Evolutionary conservation across 306 rosid species (phyloP).

Genomic region (Cucurbita moschata): DNA sequence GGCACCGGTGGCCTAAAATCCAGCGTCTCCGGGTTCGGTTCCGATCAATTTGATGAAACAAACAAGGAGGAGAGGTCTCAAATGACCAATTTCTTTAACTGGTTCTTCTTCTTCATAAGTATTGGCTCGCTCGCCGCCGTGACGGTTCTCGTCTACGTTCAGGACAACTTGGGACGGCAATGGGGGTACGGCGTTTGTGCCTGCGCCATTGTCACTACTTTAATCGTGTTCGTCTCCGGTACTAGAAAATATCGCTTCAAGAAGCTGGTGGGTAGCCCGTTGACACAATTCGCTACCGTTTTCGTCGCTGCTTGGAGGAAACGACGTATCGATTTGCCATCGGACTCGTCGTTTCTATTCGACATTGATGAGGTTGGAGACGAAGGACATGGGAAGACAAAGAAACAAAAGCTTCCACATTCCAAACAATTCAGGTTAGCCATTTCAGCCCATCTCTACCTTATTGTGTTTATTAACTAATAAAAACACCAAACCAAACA

Average conservation of each 20-base stretch:
- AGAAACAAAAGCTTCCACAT: constrained; percentile 52
- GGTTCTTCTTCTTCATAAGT: constrained; percentile 92
- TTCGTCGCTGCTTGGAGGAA: constrained; percentile 57
- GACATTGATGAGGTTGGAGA: constrained; percentile 23
- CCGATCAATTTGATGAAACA: constrained; percentile 73
- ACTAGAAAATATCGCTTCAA: constrained; percentile 56
- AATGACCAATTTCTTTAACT: constrained; percentile 58
- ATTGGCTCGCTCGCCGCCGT: constrained; percentile 56
- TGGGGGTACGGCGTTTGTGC: constrained; percentile 88
- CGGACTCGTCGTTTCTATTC: constrained; percentile 33
- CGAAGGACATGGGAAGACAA: constrained; percentile 28
- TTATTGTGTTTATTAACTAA: not conserved
- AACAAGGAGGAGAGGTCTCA: constrained; percentile 31
- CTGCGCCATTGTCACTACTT: constrained; percentile 32
- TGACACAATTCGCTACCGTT: constrained; percentile 62
- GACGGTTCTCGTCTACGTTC: constrained; percentile 56
- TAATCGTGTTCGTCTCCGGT: constrained; percentile 48
- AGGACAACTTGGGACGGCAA: constrained; percentile 57
- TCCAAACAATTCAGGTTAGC: constrained; percentile 50
- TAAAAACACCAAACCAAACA: too few relatives aligned
- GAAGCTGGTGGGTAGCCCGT: constrained; percentile 64
- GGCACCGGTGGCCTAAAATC: constrained; percentile 89
- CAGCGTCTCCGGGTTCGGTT: constrained; percentile 81
- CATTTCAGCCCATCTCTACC: not conserved
- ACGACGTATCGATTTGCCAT: constrained; percentile 32